Evolutionary conservation across 768 basidiomycete genomes (phyloP), one percentile per base, ranked within the genome.

Genomic region (Boletus insuetus): DNA sequence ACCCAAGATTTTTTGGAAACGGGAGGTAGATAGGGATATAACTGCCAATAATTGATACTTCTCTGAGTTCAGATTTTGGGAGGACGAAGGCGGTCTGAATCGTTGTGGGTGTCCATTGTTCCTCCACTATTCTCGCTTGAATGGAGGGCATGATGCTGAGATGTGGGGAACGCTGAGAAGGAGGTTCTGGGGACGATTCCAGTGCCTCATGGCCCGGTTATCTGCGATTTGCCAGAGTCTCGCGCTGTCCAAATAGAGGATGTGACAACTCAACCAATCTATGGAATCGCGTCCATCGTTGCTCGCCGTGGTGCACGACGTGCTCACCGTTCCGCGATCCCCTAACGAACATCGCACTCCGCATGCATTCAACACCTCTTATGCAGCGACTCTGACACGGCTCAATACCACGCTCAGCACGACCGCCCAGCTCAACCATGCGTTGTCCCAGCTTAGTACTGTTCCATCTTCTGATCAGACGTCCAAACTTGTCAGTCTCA

Each of bases 401-500:
- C 73, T 89, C 45, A 77, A 79, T 54, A 75, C 81, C 20, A 66
- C 86, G 12, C 73, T 84, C 46, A 74, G 80, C 49, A 70, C 79
- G 11, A 76, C 83, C 13, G 74, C 78, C 38, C 79, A 83, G 60
- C 68, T 86, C 14, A 77, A 78, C 3, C 73, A 79, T 65, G 84
- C 84, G 0, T 70, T 89, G 26, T 73, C 60, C 10, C 69, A 77
- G 26, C 64, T 78, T 46, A 82, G 82, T 22, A 48, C 54, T 60
- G 57, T 78, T 16, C 69, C 83, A 8, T 70, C 77, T 12, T 76
- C 80, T 9, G 76, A 83, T 57, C 76, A 80, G 29, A 85, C 86
- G 46, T 78, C 85, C 14, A 90, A 89, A 61, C 76, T 89, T 7
- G 75, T 87, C 34, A 87, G 87, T 16, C 75, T 84, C 24, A 74